Conservation (phyloP, 129 eudicot genomes). For the Pittosporum tobira region DNA sequence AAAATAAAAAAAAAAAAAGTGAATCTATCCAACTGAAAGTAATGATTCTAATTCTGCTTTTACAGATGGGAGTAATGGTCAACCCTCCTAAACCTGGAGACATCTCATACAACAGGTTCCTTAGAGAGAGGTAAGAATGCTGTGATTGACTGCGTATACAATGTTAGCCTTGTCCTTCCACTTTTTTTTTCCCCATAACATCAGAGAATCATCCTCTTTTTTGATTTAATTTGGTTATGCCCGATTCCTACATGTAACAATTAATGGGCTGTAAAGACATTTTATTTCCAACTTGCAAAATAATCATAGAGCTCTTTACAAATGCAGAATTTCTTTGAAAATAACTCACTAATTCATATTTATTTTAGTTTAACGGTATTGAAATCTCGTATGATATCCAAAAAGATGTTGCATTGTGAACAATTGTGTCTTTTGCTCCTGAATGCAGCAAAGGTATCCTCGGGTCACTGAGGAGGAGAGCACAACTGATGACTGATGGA, state of each 20-base stretch:
- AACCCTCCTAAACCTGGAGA: slow-evolving; percentile 97
- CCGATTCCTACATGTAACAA: too few species aligned
- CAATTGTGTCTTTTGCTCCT: slow-evolving; percentile 10
- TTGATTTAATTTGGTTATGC: too few species aligned
- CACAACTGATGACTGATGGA: slow-evolving; percentile 95
- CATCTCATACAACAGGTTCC: slow-evolving; percentile 63
- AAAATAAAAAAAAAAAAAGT: too few species aligned
- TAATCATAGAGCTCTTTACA: too few species aligned
- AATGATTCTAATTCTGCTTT: slow-evolving; percentile 6
- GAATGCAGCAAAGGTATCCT: slow-evolving; percentile 88
- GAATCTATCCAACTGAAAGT: neutral
- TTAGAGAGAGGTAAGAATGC: slow-evolving; percentile 69
- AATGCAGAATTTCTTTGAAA: too few species aligned
- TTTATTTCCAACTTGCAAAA: too few species aligned
- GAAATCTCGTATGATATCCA: neutral
- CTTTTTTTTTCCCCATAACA: too few species aligned
- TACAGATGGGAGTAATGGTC: slow-evolving; percentile 89
- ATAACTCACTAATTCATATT: too few species aligned
- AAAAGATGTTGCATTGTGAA: neutral
- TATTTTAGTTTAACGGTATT: neutral
- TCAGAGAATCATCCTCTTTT: too few species aligned
- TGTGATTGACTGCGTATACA: neutral
- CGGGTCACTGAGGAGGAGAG: slow-evolving; percentile 92
- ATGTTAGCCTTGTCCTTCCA: too few species aligned
- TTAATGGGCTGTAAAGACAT: too few species aligned